These are phyloP conservation scores for Schwanniomyces polymorphus DNA, from an alignment of 805 yeast genomes.

Conservation along the genomic window DNA sequence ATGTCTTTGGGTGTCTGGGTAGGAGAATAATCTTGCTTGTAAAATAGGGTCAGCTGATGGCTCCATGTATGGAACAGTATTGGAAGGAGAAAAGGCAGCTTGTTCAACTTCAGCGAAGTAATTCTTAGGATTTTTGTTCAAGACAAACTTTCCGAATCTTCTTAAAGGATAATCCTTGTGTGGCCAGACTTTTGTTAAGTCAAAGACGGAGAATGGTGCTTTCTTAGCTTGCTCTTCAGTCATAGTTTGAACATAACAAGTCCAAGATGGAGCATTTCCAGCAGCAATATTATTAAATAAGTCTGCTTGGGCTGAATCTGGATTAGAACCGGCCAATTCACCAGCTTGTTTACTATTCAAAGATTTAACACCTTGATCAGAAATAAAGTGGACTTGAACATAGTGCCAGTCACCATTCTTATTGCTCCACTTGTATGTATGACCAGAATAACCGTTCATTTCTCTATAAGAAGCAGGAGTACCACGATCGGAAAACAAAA, in stretches of 20 bases:
- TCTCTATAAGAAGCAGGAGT: constrained; percentile 73
- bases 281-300: constrained; percentile 74
- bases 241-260: constrained; percentile 83
- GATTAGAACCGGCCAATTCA: constrained; percentile 68
- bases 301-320: constrained; percentile 80
- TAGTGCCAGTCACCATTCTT: constrained; percentile 73
- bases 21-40: constrained; percentile 74
- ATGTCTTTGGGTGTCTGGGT: constrained; percentile 76
- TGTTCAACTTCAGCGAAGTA: constrained; percentile 73
- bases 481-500: constrained; percentile 77
- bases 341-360: constrained; percentile 67
- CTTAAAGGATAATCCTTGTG: constrained; percentile 83
- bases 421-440: constrained; percentile 78
- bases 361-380: constrained; percentile 61
- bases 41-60: constrained; percentile 76
- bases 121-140: constrained; percentile 83
- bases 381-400: constrained; percentile 72
- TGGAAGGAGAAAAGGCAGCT: constrained; percentile 70
- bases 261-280: constrained; percentile 83
- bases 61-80: constrained; percentile 73
- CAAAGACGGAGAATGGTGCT: constrained; percentile 80
- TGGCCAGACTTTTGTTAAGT: constrained; percentile 91
- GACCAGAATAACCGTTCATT: constrained; percentile 86
- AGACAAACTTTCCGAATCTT: constrained; percentile 73
- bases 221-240: constrained; percentile 76